Evolutionary conservation across 23 red algal species (phyloP).

Genomic region (Porphyridium purpureum): DNA sequence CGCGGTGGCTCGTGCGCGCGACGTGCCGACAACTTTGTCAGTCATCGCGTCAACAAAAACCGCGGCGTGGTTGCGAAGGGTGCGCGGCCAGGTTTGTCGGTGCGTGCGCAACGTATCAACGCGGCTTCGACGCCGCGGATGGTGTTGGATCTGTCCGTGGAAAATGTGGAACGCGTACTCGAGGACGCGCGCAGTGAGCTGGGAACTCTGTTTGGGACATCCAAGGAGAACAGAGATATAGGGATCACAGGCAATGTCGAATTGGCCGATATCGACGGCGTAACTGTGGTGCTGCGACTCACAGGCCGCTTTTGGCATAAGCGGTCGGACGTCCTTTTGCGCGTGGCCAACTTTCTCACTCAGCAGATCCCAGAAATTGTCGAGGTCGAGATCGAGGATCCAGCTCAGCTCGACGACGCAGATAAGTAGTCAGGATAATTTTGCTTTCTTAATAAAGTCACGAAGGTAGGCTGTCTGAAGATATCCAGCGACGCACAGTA

Average conservation of each 20-base stretch:
- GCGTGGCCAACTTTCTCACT: slow-evolving; percentile 29
- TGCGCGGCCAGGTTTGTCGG: too few species aligned
- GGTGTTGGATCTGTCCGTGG: slow-evolving; percentile 40
- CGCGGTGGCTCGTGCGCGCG: too few species aligned
- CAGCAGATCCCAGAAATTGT: slow-evolving; percentile 45
- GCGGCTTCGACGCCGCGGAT: too few species aligned
- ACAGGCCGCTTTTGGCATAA: slow-evolving; percentile 85
- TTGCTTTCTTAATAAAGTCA: too few species aligned
- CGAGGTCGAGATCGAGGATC: slow-evolving; percentile 39
- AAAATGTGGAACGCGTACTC: slow-evolving; percentile 42
- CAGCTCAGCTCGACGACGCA: slow-evolving; percentile 20
- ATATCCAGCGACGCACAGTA: too few species aligned
- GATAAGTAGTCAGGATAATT: background rate
- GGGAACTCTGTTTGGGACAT: slow-evolving; percentile 66
- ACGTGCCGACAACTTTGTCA: too few species aligned
- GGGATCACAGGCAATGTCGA: slow-evolving; percentile 69
- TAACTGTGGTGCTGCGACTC: slow-evolving; percentile 43
- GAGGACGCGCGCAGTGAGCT: slow-evolving; percentile 40
- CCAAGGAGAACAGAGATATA: slow-evolving; percentile 45
- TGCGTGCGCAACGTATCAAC: too few species aligned
- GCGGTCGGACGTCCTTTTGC: slow-evolving; percentile 40
- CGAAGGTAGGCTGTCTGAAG: too few species aligned
- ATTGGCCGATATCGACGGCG: slow-evolving; percentile 41
- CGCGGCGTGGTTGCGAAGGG: too few species aligned
- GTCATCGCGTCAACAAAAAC: too few species aligned